Evolutionary conservation across 2,329 filamentous ascomycete genomes (phyloP).

Genomic region (Chaetomiaceae sp.): DNA sequence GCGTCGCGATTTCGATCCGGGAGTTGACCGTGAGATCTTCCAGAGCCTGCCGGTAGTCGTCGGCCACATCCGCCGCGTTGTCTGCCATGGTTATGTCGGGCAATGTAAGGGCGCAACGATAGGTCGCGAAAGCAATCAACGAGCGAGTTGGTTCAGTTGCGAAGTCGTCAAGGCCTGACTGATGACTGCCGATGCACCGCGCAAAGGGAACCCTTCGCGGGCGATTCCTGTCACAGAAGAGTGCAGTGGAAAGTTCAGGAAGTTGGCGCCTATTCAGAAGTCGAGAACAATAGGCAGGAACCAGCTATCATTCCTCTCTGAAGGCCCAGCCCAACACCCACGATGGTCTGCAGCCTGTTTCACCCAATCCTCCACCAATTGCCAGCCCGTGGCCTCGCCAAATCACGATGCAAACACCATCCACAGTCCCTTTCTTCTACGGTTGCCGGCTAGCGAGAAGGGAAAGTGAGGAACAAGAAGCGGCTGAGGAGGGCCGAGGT

Average conservation of each 20-base stretch:
- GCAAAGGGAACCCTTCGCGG: constrained; percentile 2
- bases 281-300: constrained; percentile 15
- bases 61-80: constrained; percentile 74
- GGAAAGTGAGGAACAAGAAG: not conserved
- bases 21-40: constrained; percentile 88
- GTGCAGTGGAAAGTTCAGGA: constrained; percentile 7
- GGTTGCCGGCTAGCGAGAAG: not conserved
- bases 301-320: constrained; percentile 14
- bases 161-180: not conserved
- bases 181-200: not conserved
- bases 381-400: constrained; percentile 7
- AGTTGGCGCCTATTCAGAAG: constrained; percentile 12
- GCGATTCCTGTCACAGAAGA: constrained; percentile 8
- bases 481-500: not conserved
- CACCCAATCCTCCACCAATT: constrained; percentile 1
- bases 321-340: constrained; percentile 4
- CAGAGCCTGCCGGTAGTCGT: constrained; percentile 89
- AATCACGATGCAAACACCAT: constrained; percentile 16
- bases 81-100: constrained; percentile 41
- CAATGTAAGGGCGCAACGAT: not conserved
- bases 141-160: constrained; percentile 2
- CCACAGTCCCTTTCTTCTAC: constrained; percentile 7
- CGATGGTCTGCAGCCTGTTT: not conserved
- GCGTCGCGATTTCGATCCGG: constrained; percentile 91
- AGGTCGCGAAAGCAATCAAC: not conserved